A percentile compares a stretch with the other conserved stretches of the same genome.
phyloP scores from a whole-genome alignment of 768 basidiomycete species.

The Lepiota subincarnata region DNA sequence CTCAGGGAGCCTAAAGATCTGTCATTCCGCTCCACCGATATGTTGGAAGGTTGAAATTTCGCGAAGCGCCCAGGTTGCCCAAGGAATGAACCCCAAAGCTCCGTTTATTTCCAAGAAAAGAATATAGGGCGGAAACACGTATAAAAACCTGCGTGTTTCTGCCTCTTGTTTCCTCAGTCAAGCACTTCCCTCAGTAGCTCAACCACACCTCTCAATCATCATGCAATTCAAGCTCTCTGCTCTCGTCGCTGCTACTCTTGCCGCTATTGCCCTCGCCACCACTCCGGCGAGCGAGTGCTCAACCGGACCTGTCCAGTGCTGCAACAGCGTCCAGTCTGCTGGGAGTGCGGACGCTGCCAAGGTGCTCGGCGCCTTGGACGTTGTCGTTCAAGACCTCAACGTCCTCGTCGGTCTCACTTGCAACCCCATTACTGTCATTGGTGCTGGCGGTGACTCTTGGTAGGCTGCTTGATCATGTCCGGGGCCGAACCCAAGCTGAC shows the following conservation, averaged over 20 bases:
- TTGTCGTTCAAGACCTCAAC: constrained; percentile 20
- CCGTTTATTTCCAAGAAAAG: not conserved
- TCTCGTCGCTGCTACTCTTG: constrained; percentile 18
- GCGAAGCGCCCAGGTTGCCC: not conserved
- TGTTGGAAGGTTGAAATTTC: not conserved
- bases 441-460: constrained; percentile 20
- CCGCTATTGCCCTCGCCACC: constrained; percentile 19
- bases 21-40: constrained; percentile 2
- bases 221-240: constrained; percentile 20
- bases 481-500: not conserved
- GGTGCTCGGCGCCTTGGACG: constrained; percentile 14
- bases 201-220: constrained; percentile 9
- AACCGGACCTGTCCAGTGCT: constrained; percentile 27
- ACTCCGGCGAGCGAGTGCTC: constrained; percentile 15
- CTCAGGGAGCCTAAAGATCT: not conserved
- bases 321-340: constrained; percentile 22
- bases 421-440: constrained; percentile 23
- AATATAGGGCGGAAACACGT: not conserved
- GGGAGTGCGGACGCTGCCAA: constrained; percentile 3
- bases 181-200: constrained; percentile 14
- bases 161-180: constrained; percentile 12
- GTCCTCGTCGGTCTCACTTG: constrained; percentile 24
- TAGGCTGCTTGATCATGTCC: constrained; percentile 3
- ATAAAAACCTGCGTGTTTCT: not conserved
- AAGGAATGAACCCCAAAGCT: not conserved